Percentiles rank a stretch among this genome's conserved stretches.
Evolutionary conservation across 2,329 filamentous ascomycete genomes (phyloP).

Genomic region (Apiospora arundinis): DNA sequence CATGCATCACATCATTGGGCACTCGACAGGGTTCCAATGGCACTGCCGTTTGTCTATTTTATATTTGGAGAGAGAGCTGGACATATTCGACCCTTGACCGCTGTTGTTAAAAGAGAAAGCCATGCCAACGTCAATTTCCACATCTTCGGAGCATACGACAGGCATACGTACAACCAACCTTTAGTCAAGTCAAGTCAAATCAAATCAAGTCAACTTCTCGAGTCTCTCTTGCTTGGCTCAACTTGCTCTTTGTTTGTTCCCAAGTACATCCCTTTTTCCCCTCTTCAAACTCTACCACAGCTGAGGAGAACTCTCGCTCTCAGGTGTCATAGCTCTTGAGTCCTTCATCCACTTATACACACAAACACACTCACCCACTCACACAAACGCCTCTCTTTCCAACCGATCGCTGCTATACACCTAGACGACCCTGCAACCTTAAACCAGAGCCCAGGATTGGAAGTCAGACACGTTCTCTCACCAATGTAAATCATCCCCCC

Average conservation of each 20-base stretch:
- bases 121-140: constrained; percentile 1
- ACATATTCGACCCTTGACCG: constrained; percentile 4
- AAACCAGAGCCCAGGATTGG: not conserved
- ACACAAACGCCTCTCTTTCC: not conserved
- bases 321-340: not conserved
- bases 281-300: constrained; percentile 14
- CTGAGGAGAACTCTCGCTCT: not conserved
- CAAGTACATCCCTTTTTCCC: not conserved
- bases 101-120: not conserved
- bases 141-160: not conserved
- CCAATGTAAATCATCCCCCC: constrained; percentile 15
- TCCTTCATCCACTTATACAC: constrained; percentile 4
- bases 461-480: constrained; percentile 11
- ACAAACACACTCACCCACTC: not conserved
- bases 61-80: not conserved
- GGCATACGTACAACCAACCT: not conserved
- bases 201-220: not conserved
- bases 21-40: not conserved
- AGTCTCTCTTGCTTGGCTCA: not conserved
- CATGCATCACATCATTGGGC: constrained; percentile 21
- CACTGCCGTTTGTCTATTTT: not conserved
- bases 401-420: constrained; percentile 17
- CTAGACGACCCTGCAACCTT: constrained; percentile 8
- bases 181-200: not conserved
- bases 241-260: not conserved